Conservation (phyloP, 139 green algal species). For the Chlamydomonas sp. region DNA sequence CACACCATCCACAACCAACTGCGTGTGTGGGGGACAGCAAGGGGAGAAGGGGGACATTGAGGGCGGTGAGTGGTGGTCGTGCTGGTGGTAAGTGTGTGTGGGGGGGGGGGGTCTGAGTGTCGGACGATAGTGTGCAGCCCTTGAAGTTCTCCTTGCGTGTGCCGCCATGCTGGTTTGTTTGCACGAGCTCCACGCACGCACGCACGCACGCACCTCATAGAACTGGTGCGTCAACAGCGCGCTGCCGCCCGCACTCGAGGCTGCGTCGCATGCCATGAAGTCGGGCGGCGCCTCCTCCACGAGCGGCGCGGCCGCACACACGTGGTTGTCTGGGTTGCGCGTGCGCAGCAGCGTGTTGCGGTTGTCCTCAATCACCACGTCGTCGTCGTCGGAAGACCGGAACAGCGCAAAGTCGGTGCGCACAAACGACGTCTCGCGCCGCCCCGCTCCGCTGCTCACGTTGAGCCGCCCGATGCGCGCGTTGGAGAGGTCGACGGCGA, state of each 20-base stretch:
- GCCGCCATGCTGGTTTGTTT: too few species aligned
- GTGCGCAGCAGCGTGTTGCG: slow-evolving; percentile 26
- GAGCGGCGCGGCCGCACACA: slow-evolving; percentile 28
- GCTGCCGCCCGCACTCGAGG: not conserved
- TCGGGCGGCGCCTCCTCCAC: slow-evolving; percentile 22
- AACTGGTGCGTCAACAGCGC: too few species aligned
- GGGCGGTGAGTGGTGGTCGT: too few species aligned
- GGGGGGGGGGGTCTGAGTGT: too few species aligned
- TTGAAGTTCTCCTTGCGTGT: too few species aligned
- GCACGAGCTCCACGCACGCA: too few species aligned
- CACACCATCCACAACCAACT: slow-evolving; percentile 21
- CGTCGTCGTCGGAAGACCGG: slow-evolving; percentile 7
- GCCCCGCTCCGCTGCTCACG: not conserved
- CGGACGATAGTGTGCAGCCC: too few species aligned
- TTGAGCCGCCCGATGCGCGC: slow-evolving; percentile 1
- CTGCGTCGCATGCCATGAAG: slow-evolving; percentile 21
- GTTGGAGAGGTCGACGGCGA: slow-evolving; percentile 13
- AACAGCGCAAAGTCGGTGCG: not conserved
- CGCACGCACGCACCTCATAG: too few species aligned
- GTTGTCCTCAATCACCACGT: slow-evolving; percentile 26
- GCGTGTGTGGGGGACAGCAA: too few species aligned
- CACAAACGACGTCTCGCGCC: not conserved
- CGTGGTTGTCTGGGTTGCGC: slow-evolving; percentile 20
- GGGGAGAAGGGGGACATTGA: too few species aligned
- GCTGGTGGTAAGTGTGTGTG: too few species aligned